Conservation (phyloP, 495 filamentous ascomycete species). For the Jackrogersella minutella region DNA sequence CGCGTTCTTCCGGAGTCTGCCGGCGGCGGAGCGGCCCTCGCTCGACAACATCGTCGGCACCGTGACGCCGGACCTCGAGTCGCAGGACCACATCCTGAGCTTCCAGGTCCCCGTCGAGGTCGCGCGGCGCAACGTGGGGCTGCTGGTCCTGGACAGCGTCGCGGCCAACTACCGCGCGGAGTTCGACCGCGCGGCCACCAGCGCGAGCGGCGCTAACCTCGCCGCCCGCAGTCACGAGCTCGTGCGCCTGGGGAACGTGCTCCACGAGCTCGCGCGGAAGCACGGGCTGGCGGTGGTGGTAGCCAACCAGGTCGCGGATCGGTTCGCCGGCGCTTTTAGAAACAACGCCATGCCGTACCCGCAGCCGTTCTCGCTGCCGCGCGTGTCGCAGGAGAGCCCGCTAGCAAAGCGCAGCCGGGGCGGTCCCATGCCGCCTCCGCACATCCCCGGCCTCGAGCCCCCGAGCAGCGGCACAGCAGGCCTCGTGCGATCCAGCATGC, state of each 20-base stretch:
- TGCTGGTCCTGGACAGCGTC: conserved; percentile 87
- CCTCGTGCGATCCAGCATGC: conserved; percentile 44
- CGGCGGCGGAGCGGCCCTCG: conserved; percentile 63
- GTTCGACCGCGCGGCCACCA: conserved; percentile 65
- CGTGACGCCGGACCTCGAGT: conserved; percentile 88
- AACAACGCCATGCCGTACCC: conserved; percentile 8
- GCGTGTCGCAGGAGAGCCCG: conserved; percentile 49
- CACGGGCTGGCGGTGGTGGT: conserved; percentile 86
- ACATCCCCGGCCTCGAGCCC: conserved; percentile 19
- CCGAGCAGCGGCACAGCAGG: conserved; percentile 35
- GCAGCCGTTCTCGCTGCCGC: conserved; percentile 24
- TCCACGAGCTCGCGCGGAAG: conserved; percentile 75
- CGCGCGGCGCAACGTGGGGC: conserved; percentile 72
- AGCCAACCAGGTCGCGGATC: conserved; percentile 94
- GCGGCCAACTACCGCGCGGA: conserved; percentile 96
- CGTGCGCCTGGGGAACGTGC: conserved; percentile 73
- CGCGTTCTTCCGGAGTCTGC: conserved; percentile 63
- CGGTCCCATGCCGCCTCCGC: conserved; percentile 1
- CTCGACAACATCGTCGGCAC: conserved; percentile 78
- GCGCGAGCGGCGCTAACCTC: conserved; percentile 56
- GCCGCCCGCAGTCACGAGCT: conserved; percentile 72
- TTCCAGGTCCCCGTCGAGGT: conserved; percentile 93
- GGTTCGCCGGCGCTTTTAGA: conserved; percentile 62
- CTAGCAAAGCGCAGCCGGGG: conserved; percentile 47
- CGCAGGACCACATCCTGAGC: conserved; percentile 91